Conservation (phyloP, 164 flowering plant species). For the Vitis rupestris region DNA sequence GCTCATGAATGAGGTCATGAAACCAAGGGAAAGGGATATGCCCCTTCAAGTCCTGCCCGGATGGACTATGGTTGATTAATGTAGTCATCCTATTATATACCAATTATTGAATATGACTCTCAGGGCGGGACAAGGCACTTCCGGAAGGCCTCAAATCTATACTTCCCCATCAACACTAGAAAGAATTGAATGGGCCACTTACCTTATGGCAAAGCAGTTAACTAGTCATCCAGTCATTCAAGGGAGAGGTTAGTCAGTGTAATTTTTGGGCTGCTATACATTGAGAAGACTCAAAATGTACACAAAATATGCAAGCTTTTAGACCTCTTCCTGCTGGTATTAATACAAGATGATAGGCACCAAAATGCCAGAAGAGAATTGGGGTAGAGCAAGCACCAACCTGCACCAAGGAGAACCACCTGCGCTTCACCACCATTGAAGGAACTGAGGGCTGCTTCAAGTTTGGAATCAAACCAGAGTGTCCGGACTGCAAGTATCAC, state of each 20-base stretch:
- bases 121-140: not conserved
- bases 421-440: slow-evolving; percentile 53
- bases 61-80: not conserved
- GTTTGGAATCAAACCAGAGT: slow-evolving; percentile 81
- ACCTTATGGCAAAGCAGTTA: not conserved
- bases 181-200: not conserved
- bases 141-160: not conserved
- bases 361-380: slow-evolving; percentile 9
- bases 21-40: not conserved
- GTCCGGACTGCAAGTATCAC: slow-evolving; percentile 89
- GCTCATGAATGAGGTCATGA: not conserved
- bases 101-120: not conserved
- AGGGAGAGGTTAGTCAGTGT: not conserved
- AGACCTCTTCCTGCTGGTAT: not conserved
- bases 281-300: too few species aligned
- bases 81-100: not conserved
- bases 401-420: slow-evolving; percentile 90
- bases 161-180: not conserved
- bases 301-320: too few species aligned
- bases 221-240: too few species aligned
- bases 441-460: slow-evolving; percentile 68
- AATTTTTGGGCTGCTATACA: slow-evolving; percentile 1
- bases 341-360: not conserved
- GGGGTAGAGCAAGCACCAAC: slow-evolving; percentile 29
- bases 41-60: not conserved